Conservation (phyloP, 2,329 filamentous ascomycete genomes). For the Fusarium xyrophilum region DNA sequence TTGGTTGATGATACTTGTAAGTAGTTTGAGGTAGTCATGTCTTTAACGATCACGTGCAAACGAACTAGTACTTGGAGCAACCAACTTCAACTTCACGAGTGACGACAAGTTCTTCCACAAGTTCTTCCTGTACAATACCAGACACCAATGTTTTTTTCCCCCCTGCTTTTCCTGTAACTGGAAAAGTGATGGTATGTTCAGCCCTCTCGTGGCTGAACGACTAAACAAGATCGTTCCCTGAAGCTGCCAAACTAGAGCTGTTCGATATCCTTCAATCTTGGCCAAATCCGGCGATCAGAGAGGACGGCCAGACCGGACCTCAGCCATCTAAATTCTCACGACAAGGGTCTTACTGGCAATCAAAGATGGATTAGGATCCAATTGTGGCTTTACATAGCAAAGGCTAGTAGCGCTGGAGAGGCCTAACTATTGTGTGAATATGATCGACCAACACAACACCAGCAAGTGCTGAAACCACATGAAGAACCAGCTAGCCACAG, state of each 20-base stretch:
- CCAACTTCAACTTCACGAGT: conserved; percentile 2
- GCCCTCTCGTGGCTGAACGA: background rate
- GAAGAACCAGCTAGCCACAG: background rate
- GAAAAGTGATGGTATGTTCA: background rate
- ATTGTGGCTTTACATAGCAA: background rate
- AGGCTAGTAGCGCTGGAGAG: background rate
- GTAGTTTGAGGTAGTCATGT: background rate
- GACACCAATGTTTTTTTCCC: background rate
- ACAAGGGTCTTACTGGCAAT: background rate
- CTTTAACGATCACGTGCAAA: conserved; percentile 13
- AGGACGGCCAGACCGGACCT: conserved; percentile 17
- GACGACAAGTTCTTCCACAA: background rate
- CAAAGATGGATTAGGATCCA: background rate
- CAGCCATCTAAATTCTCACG: conserved; percentile 16
- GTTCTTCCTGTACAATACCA: background rate
- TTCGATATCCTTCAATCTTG: conserved; percentile 16
- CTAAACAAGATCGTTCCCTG: background rate
- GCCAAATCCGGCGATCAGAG: conserved; percentile 28
- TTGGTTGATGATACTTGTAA: background rate
- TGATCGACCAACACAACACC: background rate
- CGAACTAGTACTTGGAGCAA: background rate
- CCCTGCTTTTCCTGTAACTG: background rate
- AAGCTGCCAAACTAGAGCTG: conserved; percentile 10
- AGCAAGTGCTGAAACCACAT: conserved; percentile 18
- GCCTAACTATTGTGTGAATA: background rate